phyloP scores from a whole-genome alignment of 2,329 filamentous ascomycete species.

The Elsinoe ampelina region DNA sequence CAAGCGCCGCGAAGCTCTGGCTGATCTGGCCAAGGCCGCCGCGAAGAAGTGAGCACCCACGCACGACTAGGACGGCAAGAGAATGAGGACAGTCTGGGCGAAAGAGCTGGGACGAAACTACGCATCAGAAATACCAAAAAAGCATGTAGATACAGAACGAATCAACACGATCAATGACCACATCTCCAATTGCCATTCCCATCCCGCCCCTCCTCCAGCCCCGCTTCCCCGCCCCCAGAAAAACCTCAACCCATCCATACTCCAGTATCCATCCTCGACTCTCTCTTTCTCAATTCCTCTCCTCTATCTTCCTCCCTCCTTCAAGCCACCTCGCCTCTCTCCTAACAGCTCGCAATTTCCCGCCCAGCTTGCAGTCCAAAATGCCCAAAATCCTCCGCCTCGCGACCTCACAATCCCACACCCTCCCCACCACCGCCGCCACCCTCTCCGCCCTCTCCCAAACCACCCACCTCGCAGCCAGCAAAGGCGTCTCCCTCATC shows the following conservation, averaged over 20 bases:
- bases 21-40: conserved; percentile 48
- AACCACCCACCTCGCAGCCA: conserved; percentile 56
- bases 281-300: not conserved
- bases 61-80: not conserved
- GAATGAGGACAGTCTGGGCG: not conserved
- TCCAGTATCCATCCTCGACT: not conserved
- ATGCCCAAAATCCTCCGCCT: conserved; percentile 38
- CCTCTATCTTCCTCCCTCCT: not conserved
- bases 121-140: not conserved
- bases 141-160: conserved; percentile 9
- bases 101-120: not conserved
- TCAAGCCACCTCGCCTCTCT: not conserved
- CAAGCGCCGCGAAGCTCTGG: conserved; percentile 63
- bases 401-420: conserved; percentile 41
- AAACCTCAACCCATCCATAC: not conserved
- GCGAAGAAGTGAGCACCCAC: conserved; percentile 22
- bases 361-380: not conserved
- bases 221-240: not conserved
- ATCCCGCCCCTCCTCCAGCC: not conserved
- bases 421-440: conserved; percentile 37
- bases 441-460: conserved; percentile 59
- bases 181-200: not conserved
- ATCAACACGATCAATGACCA: conserved; percentile 1
- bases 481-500: conserved; percentile 54
- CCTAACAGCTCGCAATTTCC: too few species aligned